Percentiles rank a stretch among this genome's conserved stretches.
Conservation (phyloP, 2,329 filamentous ascomycete genomes). For the Knoxdaviesia proteae region DNA sequence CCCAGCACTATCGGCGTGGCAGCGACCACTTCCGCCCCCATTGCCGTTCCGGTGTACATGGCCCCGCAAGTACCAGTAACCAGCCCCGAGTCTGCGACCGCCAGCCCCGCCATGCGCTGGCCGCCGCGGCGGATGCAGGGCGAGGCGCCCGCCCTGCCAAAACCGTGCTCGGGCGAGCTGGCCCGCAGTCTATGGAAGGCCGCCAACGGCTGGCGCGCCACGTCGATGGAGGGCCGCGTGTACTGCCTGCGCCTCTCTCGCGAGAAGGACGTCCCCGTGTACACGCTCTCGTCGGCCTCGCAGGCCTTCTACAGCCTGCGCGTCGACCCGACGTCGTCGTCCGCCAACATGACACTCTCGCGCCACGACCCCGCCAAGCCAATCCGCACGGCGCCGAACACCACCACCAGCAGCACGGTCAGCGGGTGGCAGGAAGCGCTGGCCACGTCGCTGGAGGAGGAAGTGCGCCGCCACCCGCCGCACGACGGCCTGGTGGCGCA, state of each 20-base stretch:
- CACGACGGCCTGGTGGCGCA: slow-evolving; percentile 45
- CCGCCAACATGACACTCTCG: slow-evolving; percentile 36
- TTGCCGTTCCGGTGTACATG: too few relatives aligned
- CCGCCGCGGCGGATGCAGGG: slow-evolving; percentile 11
- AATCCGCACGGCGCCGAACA: slow-evolving; percentile 24
- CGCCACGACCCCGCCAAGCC: slow-evolving; percentile 39
- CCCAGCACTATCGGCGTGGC: background rate
- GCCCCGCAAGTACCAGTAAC: too few relatives aligned
- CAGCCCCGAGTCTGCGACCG: background rate
- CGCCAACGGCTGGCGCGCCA: slow-evolving; percentile 47
- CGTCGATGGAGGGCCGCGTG: slow-evolving; percentile 32
- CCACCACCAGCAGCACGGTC: slow-evolving; percentile 16
- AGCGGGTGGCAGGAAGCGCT: slow-evolving; percentile 32
- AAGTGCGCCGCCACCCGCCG: slow-evolving; percentile 28
- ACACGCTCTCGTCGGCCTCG: slow-evolving; percentile 38
- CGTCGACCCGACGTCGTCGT: slow-evolving; percentile 40
- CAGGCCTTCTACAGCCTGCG: slow-evolving; percentile 50
- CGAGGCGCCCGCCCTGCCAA: slow-evolving; percentile 23
- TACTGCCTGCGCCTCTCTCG: slow-evolving; percentile 37
- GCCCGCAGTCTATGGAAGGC: slow-evolving; percentile 48
- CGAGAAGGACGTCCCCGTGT: slow-evolving; percentile 40
- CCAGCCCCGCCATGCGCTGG: slow-evolving; percentile 5
- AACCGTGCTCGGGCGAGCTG: slow-evolving; percentile 35
- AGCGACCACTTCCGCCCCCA: too few relatives aligned
- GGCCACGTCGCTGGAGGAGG: slow-evolving; percentile 34